Percentiles rank a stretch among this genome's conserved stretches.
phyloP scores from a whole-genome alignment of 179 eudicot species.

The Beta macrorhiza region DNA sequence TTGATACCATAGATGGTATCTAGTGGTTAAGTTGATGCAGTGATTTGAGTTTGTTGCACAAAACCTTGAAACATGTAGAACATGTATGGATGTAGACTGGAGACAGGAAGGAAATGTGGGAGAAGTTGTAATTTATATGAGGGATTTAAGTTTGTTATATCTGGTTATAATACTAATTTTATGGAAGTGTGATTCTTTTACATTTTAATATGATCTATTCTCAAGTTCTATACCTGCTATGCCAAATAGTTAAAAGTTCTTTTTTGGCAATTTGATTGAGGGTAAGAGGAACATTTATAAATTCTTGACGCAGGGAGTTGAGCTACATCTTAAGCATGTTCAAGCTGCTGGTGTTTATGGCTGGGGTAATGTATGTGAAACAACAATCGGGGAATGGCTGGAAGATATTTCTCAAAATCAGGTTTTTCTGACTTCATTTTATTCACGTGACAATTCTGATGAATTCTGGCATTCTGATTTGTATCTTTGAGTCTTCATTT shows the following conservation, averaged over 20 bases:
- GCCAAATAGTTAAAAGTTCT: background rate
- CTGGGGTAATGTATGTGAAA: conserved; percentile 77
- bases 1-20: background rate
- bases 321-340: conserved; percentile 81
- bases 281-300: conserved; percentile 9
- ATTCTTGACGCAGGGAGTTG: conserved; percentile 67
- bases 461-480: background rate
- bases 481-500: conserved; percentile 10
- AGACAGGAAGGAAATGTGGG: background rate
- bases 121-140: background rate
- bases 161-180: no score
- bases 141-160: no score
- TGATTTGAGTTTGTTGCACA: background rate
- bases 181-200: no score
- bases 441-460: conserved; percentile 12
- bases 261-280: background rate
- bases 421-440: conserved; percentile 41
- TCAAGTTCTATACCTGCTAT: no score
- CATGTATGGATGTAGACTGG: background rate
- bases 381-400: conserved; percentile 80
- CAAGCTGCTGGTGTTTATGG: conserved; percentile 91
- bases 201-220: no score
- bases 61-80: background rate
- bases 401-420: conserved; percentile 97
- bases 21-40: background rate